Base-by-base conservation (phyloP, 148 eudicot species). In the Talinum fruticosum region DNA sequence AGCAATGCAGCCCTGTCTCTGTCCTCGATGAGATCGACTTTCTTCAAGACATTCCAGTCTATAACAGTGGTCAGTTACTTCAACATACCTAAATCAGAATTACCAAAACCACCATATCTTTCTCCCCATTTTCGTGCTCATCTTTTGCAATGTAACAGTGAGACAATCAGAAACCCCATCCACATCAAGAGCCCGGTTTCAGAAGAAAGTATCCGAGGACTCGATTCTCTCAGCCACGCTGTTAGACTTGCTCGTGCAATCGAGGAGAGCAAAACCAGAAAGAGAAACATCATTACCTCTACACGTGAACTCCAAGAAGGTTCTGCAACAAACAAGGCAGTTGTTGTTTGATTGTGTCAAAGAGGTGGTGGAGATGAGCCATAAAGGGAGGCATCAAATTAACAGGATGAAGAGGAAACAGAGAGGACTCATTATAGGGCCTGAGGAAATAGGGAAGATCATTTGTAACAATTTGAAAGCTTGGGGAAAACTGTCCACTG, bases 291-390 rank as follows among this genome's bases (percentile, higher is more conserved):
- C 36, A 37, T 41, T 77, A 62, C 76, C 85, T 18, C 75, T 75
- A 16, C 64, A 82, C 81, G 51, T 61, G 28, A 83, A 77, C 37
- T 80, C 88, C 37, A 86, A 74, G 74, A 87, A 74, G 79, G 84
- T 80, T 0, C 32, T 87, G 67, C 87, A 81, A 76, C 84, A 88
- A 59, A 74, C 88, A 53, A 85, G 84, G 47, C 88, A 87, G 76
- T 79, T 93, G 41, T 78, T 93, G 41, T 82, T 93, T 23, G 97
- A 91, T 35, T 90, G 87, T 47, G 85, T 89, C 73, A 81, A 86
- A 78, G 96, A 91, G 35, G 79, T 83, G 8, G 74, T 86, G 4
- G 96, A 88, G 75, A 72, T 66, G 30, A 29, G 35, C 10, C 79
- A 66, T 18, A 74, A 37, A 10, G 35, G 38, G 23, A 61, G 41